Evolutionary conservation across 75 land plant genomes (phyloP), one percentile per base, ranked within the genome.

Genomic region (Ceratopteris richardii): DNA sequence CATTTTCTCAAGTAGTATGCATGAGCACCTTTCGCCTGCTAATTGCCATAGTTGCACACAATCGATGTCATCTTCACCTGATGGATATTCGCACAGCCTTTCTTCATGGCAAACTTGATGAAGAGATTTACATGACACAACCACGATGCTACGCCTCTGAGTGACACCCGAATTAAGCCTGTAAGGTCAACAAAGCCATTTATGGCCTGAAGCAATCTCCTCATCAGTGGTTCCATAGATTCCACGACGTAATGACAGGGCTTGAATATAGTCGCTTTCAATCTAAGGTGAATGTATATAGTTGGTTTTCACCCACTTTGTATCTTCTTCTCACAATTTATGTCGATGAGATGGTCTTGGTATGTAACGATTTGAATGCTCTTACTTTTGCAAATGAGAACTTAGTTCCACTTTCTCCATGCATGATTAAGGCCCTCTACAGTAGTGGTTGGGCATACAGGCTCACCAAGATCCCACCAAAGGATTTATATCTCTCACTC

Each of bases 31-130:
- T 79, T 4, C 66, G 78, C 42, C 60, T 63, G 1, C 7, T 75
- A 23, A 14, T 80, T 1, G 62, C 71, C 40, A 66, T 79, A 43
- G 69, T 58, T 26, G 39, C 71, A 0, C 62, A n/a, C 22, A 41
- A n/a, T 22, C 12, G 21, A 0, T 55, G 64, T 48, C 31, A 37
- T 2, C 19, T 75, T 18, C 64, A 46, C 11, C 77, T 69, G 48
- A 46, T 69, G 56, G 78, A 74, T 39, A 56, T 79, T 6, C 60
- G 55, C 44, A 69, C 64, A 41, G 71, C 79, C 0, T 75, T 75
- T 47, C 51, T 80, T 1, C 29, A 80, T 29, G 64, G 67, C 9
- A 54, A 63, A 1, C 14, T 75, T 0, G 64, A 63, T 62, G 66
- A 66, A 51, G 68, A 75, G 0, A 54, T 74, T 12, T 79, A 62